Percentiles rank a stretch among this genome's conserved stretches.
Conservation (phyloP, 192 early-diverging fungal genomes). For the Backusella australiensis region DNA sequence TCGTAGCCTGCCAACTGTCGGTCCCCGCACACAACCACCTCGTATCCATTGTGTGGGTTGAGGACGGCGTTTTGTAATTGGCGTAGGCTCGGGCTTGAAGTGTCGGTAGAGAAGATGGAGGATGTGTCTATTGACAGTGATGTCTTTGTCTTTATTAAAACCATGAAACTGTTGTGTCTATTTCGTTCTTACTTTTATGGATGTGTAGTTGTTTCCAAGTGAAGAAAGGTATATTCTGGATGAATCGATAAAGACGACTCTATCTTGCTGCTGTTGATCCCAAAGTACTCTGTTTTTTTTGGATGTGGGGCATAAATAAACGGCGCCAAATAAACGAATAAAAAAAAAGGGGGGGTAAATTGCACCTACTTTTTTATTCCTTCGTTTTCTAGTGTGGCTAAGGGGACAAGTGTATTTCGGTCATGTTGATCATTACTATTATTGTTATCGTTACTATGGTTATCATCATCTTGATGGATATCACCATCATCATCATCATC, state of each 20-base stretch:
- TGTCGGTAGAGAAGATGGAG: constrained; percentile 27
- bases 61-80: constrained; percentile 45
- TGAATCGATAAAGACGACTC: constrained; percentile 36
- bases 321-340: neutral
- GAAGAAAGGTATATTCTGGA: constrained; percentile 47
- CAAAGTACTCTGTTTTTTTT: constrained; percentile 41
- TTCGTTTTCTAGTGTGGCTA: constrained; percentile 3
- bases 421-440: neutral
- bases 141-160: neutral
- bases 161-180: neutral
- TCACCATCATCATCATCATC: neutral
- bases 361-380: constrained; percentile 14
- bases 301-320: neutral
- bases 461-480: neutral
- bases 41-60: constrained; percentile 59
- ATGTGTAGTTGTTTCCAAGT: constrained; percentile 29
- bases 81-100: neutral
- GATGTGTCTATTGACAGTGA: constrained; percentile 18
- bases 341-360: neutral
- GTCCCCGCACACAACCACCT: constrained; percentile 61
- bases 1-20: constrained; percentile 70
- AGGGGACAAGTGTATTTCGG: neutral
- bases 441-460: neutral
- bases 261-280: constrained; percentile 38
- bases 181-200: constrained; percentile 1